Conservation (phyloP, 192 early-diverging fungal genomes). For the Coemansia sp. region DNA sequence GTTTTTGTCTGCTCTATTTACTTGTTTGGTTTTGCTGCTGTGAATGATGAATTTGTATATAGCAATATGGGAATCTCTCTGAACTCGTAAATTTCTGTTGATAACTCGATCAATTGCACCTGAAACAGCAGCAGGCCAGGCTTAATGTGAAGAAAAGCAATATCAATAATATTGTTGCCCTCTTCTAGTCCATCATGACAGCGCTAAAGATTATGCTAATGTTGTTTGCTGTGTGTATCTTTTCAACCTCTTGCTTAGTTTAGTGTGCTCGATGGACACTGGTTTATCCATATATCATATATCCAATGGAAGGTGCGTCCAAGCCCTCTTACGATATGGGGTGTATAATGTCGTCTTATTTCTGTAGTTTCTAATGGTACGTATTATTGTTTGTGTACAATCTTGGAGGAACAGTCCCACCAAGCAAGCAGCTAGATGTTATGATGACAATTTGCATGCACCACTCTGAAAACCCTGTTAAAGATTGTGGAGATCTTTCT, state of each 20-base stretch:
- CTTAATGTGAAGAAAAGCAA: not conserved
- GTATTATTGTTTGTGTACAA: not conserved
- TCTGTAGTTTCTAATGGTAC: not conserved
- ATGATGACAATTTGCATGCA: slow-evolving; percentile 57
- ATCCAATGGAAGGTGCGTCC: no score
- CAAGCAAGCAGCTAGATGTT: slow-evolving; percentile 5
- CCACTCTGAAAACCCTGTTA: slow-evolving; percentile 37
- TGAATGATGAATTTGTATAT: not conserved
- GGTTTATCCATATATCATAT: no score
- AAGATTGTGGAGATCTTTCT: not conserved
- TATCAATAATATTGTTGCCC: no score
- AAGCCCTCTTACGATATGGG: no score
- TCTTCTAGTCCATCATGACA: no score
- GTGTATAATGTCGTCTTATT: no score
- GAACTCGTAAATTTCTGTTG: slow-evolving; percentile 20
- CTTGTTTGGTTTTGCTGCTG: not conserved
- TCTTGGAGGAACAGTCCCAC: no score
- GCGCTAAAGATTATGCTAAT: no score
- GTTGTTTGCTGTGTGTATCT: no score
- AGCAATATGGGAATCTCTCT: slow-evolving; percentile 34
- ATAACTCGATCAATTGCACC: slow-evolving; percentile 27
- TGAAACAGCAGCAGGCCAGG: slow-evolving; percentile 1
- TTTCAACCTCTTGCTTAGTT: no score
- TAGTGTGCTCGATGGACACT: no score
- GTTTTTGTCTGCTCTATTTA: not conserved